Evolutionary conservation across 305 asterid species (phyloP).

Genomic region (Rubia balearica): DNA sequence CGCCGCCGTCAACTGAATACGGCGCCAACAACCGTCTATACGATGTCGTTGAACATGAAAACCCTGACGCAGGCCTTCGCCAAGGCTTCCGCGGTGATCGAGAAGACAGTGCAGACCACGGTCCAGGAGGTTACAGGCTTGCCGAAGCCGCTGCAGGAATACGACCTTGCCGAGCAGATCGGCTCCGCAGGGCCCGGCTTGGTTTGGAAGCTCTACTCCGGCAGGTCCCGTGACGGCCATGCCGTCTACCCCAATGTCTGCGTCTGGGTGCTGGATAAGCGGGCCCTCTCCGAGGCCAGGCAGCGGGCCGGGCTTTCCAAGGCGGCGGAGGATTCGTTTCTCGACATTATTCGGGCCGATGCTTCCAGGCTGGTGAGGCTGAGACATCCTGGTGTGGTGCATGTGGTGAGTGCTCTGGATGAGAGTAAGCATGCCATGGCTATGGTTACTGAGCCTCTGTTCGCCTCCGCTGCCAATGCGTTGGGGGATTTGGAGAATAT

Average conservation of each 20-base stretch:
- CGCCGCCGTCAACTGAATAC: neutral
- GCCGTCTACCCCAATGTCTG: conserved; percentile 79
- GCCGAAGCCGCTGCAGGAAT: conserved; percentile 83
- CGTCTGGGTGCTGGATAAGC: conserved; percentile 90
- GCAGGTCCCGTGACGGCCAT: conserved; percentile 71
- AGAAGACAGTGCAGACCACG: conserved; percentile 94
- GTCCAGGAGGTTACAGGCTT: conserved; percentile 95
- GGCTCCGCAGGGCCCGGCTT: conserved; percentile 95
- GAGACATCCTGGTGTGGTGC: conserved; percentile 99
- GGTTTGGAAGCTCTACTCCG: conserved; percentile 83
- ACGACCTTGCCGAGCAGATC: conserved; percentile 77
- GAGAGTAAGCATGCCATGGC: conserved; percentile 95
- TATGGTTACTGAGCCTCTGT: conserved; percentile 94
- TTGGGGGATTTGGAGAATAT: conserved; percentile 75
- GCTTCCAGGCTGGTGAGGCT: conserved; percentile 80
- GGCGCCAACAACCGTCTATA: neutral
- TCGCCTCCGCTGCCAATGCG: conserved; percentile 81
- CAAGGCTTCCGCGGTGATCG: conserved; percentile 83
- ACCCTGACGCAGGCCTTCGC: conserved; percentile 90
- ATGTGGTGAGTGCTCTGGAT: conserved; percentile 87
- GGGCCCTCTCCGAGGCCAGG: conserved; percentile 67
- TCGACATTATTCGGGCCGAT: conserved; percentile 80
- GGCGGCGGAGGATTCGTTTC: conserved; percentile 81
- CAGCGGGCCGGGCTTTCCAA: conserved; percentile 81
- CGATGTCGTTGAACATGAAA: conserved; percentile 91